Conservation (phyloP, 2,329 filamentous ascomycete species). For the Stenocarpella maydis region DNA sequence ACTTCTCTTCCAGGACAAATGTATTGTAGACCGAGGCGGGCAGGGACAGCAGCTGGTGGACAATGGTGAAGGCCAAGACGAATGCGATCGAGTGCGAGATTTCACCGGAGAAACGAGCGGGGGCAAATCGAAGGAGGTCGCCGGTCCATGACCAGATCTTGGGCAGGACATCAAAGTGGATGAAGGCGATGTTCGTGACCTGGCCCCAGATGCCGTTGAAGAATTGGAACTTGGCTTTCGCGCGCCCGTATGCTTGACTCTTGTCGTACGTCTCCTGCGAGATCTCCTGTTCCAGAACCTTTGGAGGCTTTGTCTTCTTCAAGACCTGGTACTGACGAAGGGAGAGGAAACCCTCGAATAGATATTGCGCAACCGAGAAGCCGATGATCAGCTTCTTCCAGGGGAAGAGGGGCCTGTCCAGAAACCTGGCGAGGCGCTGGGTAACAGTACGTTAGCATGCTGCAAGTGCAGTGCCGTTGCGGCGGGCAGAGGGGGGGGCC, state of each 20-base stretch:
- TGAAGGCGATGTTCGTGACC: conserved; percentile 86
- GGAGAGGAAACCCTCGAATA: conserved; percentile 89
- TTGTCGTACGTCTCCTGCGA: conserved; percentile 92
- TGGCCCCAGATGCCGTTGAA: conserved; percentile 84
- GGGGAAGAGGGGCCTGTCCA: conserved; percentile 92
- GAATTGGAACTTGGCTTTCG: conserved; percentile 91
- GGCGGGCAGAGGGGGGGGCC: conserved; percentile 23
- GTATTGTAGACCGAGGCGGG: conserved; percentile 90
- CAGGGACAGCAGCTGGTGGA: conserved; percentile 80
- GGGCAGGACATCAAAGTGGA: conserved; percentile 90
- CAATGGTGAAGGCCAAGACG: conserved; percentile 83
- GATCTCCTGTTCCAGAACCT: conserved; percentile 88
- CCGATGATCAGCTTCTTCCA: conserved; percentile 97
- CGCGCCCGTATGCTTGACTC: conserved; percentile 92
- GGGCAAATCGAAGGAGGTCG: conserved; percentile 74
- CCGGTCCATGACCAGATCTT: conserved; percentile 89
- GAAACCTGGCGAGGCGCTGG: conserved; percentile 79
- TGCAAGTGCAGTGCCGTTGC: conserved; percentile 35
- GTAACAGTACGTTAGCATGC: conserved; percentile 35
- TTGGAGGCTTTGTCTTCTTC: conserved; percentile 79
- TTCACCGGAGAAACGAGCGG: conserved; percentile 84
- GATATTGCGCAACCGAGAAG: conserved; percentile 91
- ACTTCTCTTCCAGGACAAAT: conserved; percentile 95
- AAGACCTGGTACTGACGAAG: conserved; percentile 90
- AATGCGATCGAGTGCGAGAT: conserved; percentile 94